Percentiles rank a stretch among this genome's conserved stretches.
Evolutionary conservation across 345 rosid genomes (phyloP).

Genomic region (Eucalyptus cloeziana): DNA sequence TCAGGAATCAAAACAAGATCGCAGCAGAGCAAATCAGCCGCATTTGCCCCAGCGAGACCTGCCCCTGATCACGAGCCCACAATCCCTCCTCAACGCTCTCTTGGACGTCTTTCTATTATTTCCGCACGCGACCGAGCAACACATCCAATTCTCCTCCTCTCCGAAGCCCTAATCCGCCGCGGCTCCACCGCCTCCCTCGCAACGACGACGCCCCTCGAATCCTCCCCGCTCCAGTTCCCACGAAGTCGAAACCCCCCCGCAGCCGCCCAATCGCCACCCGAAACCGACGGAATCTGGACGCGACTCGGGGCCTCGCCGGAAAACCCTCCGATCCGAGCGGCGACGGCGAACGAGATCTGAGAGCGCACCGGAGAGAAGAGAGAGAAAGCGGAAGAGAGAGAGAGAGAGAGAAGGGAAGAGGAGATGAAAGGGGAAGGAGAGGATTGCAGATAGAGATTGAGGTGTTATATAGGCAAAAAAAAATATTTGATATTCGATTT

Average conservation of each 20-base stretch:
- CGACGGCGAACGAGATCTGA: neutral
- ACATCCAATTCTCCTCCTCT: neutral
- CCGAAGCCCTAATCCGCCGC: neutral
- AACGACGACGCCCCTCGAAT: neutral
- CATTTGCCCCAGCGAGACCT: constrained; percentile 10
- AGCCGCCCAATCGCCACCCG: neutral
- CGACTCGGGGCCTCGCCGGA: neutral
- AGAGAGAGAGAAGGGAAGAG: neutral
- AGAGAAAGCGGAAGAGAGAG: neutral
- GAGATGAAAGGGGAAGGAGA: neutral
- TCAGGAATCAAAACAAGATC: neutral
- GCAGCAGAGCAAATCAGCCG: neutral
- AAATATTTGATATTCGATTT: neutral
- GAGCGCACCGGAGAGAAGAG: neutral
- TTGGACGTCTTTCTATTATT: neutral
- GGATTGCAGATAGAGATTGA: neutral
- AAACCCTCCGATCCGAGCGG: neutral
- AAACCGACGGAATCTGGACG: neutral
- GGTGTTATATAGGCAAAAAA: neutral
- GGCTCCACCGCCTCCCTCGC: neutral
- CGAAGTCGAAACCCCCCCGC: neutral
- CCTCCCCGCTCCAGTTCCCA: neutral
- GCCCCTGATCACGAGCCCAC: neutral
- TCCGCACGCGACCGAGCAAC: neutral
- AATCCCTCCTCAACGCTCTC: neutral